These are phyloP conservation scores for Pythium rishiriense DNA, from an alignment of 352 stramenopile genomes.

Conservation along the genomic window DNA sequence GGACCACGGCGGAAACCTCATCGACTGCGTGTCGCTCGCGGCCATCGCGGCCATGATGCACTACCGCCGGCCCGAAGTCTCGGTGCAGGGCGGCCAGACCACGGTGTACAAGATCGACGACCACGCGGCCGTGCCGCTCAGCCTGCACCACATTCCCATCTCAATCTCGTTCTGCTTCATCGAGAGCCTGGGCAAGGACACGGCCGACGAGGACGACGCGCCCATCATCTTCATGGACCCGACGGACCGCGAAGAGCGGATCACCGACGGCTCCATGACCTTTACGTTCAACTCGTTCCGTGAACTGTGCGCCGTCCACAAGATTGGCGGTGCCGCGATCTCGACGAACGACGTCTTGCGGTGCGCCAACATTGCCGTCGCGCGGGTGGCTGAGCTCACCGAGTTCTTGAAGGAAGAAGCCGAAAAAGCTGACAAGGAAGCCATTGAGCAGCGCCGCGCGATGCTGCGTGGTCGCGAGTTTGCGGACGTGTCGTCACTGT, in stretches of 20 bases:
- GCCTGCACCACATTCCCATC: slow-evolving; percentile 95
- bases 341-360: slow-evolving; percentile 64
- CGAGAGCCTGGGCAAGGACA: slow-evolving; percentile 30
- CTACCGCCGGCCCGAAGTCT: slow-evolving; percentile 92
- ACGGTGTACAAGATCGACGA: slow-evolving; percentile 85
- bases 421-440: slow-evolving; percentile 68
- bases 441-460: slow-evolving; percentile 62
- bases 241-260: slow-evolving; percentile 86
- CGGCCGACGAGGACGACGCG: slow-evolving; percentile 33
- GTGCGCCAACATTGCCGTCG: slow-evolving; percentile 77
- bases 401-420: slow-evolving; percentile 77
- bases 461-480: slow-evolving; percentile 76
- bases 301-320: slow-evolving; percentile 89
- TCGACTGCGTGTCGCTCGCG: slow-evolving; percentile 92
- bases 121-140: slow-evolving; percentile 90
- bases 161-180: slow-evolving; percentile 93
- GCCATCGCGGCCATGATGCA: slow-evolving; percentile 93
- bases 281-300: slow-evolving; percentile 93
- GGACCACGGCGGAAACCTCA: slow-evolving; percentile 91
- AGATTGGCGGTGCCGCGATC: slow-evolving; percentile 84
- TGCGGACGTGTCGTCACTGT: slow-evolving; percentile 53
- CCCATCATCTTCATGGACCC: slow-evolving; percentile 88
- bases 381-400: slow-evolving; percentile 76
- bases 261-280: slow-evolving; percentile 85
- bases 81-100: slow-evolving; percentile 52